Conservation (phyloP, 1,284 basidiomycete genomes). For the Heterobasidion parviporum region DNA sequence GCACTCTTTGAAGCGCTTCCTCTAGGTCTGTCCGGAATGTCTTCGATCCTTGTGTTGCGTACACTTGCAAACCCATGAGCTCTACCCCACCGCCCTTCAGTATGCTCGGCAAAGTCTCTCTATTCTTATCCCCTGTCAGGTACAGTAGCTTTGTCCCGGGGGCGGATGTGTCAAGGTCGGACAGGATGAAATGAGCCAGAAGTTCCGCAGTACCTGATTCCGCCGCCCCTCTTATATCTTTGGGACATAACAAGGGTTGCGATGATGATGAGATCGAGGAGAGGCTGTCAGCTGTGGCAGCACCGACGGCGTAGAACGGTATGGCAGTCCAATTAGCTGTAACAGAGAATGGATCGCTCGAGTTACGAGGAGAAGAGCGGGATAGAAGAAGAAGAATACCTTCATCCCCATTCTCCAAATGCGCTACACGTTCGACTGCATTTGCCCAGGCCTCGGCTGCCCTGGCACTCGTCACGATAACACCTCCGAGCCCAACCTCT, state of each 20-base stretch:
- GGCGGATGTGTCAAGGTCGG: constrained; percentile 8
- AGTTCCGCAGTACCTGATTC: constrained; percentile 56
- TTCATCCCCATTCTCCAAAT: constrained; percentile 1
- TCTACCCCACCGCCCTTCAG: constrained; percentile 37
- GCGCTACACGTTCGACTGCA: constrained; percentile 23
- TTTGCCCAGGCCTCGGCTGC: constrained; percentile 60
- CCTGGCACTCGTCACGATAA: constrained; percentile 67
- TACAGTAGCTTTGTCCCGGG: constrained; percentile 41
- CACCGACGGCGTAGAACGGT: constrained; percentile 73
- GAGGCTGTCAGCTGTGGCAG: constrained; percentile 45
- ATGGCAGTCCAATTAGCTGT: constrained; percentile 36
- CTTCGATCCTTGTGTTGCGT: constrained; percentile 51
- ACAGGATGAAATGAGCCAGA: constrained; percentile 57
- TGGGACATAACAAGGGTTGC: constrained; percentile 25
- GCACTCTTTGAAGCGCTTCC: constrained; percentile 19
- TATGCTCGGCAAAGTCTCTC: constrained; percentile 52
- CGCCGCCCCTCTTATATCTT: constrained; percentile 35
- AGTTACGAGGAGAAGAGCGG: too few relatives aligned
- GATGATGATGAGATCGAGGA: constrained; percentile 23
- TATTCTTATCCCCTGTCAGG: constrained; percentile 77
- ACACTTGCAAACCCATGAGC: constrained; percentile 51
- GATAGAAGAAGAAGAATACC: neutral
- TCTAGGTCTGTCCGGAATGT: constrained; percentile 41
- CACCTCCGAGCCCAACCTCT: constrained; percentile 29
- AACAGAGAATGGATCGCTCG: neutral